Percentiles rank a stretch among this genome's conserved stretches.
phyloP scores from a whole-genome alignment of 768 basidiomycete species.

The Psilocybe tampanensis region DNA sequence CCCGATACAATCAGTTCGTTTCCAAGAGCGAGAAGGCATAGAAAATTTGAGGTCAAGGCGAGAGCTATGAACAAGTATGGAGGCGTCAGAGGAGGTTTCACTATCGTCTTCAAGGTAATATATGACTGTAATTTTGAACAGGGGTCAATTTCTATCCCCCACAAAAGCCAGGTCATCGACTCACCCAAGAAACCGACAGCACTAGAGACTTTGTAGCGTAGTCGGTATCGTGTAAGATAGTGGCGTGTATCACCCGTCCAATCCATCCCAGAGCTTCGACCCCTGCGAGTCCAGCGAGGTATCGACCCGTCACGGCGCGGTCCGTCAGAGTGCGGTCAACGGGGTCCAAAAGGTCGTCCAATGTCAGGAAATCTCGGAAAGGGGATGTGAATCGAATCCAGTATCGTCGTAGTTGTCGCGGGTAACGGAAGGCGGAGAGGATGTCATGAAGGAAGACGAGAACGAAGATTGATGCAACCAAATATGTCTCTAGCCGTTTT shows the following conservation, averaged over 20 bases:
- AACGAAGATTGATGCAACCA: constrained; percentile 32
- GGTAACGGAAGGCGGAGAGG: constrained; percentile 21
- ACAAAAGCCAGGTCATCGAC: constrained; percentile 19
- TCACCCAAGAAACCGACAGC: constrained; percentile 52
- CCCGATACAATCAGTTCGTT: constrained; percentile 27
- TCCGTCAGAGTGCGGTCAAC: constrained; percentile 27
- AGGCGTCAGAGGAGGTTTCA: constrained; percentile 48
- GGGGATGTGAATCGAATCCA: constrained; percentile 36
- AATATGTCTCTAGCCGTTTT: constrained; percentile 20
- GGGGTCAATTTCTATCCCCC: not conserved
- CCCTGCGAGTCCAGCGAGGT: constrained; percentile 38
- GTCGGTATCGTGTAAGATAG: constrained; percentile 25
- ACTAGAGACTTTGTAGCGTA: constrained; percentile 30
- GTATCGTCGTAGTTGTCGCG: constrained; percentile 25
- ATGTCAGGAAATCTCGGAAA: constrained; percentile 53
- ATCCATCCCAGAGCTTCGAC: constrained; percentile 45
- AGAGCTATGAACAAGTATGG: constrained; percentile 50
- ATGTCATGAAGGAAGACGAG: constrained; percentile 33
- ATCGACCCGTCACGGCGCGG: constrained; percentile 31
- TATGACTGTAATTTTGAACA: constrained; percentile 38
- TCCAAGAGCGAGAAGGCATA: constrained; percentile 38
- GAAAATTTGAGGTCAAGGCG: constrained; percentile 32
- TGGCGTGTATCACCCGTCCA: constrained; percentile 39
- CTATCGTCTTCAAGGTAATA: constrained; percentile 37
- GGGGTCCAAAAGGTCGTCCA: constrained; percentile 51